phyloP scores from a whole-genome alignment of 1,284 basidiomycete genomes.

The Microbotryomycetes sp. region DNA sequence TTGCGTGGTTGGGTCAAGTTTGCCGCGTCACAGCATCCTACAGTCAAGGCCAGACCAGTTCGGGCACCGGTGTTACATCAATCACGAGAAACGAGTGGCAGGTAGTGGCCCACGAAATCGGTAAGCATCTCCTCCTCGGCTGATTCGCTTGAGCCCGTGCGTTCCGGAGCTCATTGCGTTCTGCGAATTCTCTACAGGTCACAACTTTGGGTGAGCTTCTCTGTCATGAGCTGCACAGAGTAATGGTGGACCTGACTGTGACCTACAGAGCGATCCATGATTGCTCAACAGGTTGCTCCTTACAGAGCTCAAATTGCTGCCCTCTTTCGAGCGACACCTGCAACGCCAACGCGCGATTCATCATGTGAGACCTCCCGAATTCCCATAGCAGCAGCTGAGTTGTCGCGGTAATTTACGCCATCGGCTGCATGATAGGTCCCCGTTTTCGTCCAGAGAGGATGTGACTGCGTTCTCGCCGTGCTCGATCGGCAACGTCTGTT shows the following conservation, averaged over 20 bases:
- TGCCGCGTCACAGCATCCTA: conserved; percentile 39
- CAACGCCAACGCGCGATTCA: conserved; percentile 55
- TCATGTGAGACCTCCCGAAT: conserved; percentile 52
- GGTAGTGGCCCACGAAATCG: conserved; percentile 80
- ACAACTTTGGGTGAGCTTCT: conserved; percentile 61
- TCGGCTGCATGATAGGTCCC: too few relatives aligned
- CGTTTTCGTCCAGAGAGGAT: conserved; percentile 43
- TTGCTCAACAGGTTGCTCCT: conserved; percentile 53
- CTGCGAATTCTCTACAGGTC: conserved; percentile 63
- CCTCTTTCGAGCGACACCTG: conserved; percentile 59
- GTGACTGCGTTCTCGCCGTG: conserved; percentile 72
- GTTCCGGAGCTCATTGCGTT: background rate
- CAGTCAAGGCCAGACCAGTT: conserved; percentile 29
- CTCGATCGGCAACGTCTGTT: conserved; percentile 79
- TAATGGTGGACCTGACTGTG: too few relatives aligned
- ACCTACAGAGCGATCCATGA: conserved; percentile 56
- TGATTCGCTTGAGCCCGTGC: background rate
- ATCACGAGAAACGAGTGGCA: conserved; percentile 57
- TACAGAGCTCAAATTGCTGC: conserved; percentile 54
- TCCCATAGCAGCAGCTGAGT: background rate
- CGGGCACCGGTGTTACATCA: conserved; percentile 75
- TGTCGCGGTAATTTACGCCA: conserved; percentile 42
- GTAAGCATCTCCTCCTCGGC: conserved; percentile 31
- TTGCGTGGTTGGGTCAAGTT: conserved; percentile 79
- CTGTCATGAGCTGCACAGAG: too few relatives aligned